Conservation (phyloP, 1,139 yeast genomes). For the Trichomonascaceae sp. region DNA sequence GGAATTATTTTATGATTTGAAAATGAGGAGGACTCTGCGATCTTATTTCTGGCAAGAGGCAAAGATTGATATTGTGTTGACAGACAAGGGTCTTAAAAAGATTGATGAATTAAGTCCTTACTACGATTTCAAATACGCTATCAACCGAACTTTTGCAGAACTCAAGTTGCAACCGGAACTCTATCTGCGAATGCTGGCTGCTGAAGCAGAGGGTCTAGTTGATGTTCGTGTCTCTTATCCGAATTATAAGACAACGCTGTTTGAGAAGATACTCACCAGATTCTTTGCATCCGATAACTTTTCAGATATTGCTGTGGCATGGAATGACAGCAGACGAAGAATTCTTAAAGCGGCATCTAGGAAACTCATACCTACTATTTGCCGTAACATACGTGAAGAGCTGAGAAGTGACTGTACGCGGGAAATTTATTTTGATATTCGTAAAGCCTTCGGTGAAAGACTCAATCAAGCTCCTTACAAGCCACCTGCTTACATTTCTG, state of each 20-base stretch:
- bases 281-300: constrained; percentile 76
- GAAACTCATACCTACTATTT: constrained; percentile 60
- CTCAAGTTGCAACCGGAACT: constrained; percentile 71
- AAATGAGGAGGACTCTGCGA: constrained; percentile 71
- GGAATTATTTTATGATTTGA: constrained; percentile 76
- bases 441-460: constrained; percentile 60
- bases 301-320: constrained; percentile 69
- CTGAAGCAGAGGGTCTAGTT: constrained; percentile 63
- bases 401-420: constrained; percentile 74
- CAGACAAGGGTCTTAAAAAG: constrained; percentile 80
- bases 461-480: constrained; percentile 91
- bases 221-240: constrained; percentile 40
- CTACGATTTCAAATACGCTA: constrained; percentile 87
- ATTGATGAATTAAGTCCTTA: constrained; percentile 79
- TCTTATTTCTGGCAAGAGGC: constrained; percentile 62
- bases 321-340: constrained; percentile 73
- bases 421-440: constrained; percentile 59
- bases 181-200: constrained; percentile 83
- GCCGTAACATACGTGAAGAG: constrained; percentile 77
- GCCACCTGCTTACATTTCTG: constrained; percentile 69
- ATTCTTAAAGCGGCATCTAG: constrained; percentile 65
- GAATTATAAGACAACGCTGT: constrained; percentile 38
- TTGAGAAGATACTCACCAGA: constrained; percentile 47
- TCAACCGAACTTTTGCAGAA: constrained; percentile 69
- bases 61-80: constrained; percentile 64